These are phyloP conservation scores for Cercophora sp. DNA, from an alignment of 495 filamentous ascomycete genomes.

Conservation along the genomic window DNA sequence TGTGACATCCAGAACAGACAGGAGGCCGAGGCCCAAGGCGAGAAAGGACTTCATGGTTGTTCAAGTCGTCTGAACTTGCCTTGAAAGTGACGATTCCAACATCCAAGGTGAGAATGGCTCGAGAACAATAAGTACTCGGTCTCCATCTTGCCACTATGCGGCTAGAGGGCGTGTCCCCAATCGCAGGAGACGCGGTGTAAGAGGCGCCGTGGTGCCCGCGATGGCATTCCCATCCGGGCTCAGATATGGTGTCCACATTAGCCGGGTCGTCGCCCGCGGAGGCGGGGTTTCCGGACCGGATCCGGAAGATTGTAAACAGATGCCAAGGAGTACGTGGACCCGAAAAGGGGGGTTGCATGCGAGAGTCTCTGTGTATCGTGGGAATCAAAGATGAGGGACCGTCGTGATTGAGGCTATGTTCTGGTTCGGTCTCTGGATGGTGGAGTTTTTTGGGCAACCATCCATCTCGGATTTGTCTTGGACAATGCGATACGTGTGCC, in stretches of 20 bases:
- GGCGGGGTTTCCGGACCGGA: slow-evolving; percentile 13
- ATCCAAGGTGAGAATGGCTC: background rate
- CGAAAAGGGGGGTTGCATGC: slow-evolving; percentile 1
- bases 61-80: background rate
- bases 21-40: slow-evolving; percentile 17
- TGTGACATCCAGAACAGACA: slow-evolving; percentile 16
- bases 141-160: background rate
- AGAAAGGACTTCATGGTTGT: slow-evolving; percentile 19
- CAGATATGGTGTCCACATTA: slow-evolving; percentile 10
- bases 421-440: too few species aligned
- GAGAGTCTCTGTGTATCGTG: too few species aligned
- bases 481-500: too few species aligned
- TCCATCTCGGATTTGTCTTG: too few species aligned
- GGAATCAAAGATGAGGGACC: too few species aligned
- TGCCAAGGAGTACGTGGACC: background rate
- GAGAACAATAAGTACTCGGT: slow-evolving; percentile 2
- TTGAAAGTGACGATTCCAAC: background rate
- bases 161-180: background rate
- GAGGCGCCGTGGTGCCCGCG: background rate
- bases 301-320: background rate
- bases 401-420: too few species aligned
- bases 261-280: slow-evolving; percentile 17
- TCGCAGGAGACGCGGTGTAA: background rate
- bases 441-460: too few species aligned
- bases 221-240: background rate